Conservation (phyloP, 768 basidiomycete genomes). For the Lactifluus hygrophoroides region DNA sequence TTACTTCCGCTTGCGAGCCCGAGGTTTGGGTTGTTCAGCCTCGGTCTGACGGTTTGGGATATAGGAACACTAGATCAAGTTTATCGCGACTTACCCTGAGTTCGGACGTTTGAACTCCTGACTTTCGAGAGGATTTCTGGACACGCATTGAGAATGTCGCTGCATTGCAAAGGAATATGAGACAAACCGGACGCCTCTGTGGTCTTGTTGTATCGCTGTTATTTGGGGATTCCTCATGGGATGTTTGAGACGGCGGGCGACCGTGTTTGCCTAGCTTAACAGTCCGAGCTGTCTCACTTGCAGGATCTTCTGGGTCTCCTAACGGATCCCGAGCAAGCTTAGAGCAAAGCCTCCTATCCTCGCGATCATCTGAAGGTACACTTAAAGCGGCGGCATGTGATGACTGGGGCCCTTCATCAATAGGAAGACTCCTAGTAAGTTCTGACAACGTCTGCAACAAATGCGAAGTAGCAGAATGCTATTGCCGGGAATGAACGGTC, state of each 20-base stretch:
- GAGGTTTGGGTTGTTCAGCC: slow-evolving; percentile 12
- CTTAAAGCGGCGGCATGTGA: neutral
- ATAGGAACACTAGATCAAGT: neutral
- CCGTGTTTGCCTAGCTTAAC: slow-evolving; percentile 2
- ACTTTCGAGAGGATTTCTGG: slow-evolving; percentile 8
- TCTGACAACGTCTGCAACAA: neutral
- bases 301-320: neutral
- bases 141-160: neutral
- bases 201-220: slow-evolving; percentile 1
- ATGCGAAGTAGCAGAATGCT: neutral
- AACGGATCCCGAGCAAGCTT: neutral
- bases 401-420: neutral
- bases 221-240: slow-evolving; percentile 23
- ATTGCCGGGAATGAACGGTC: too few relatives aligned
- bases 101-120: slow-evolving; percentile 4
- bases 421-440: neutral
- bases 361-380: neutral
- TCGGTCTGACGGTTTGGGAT: neutral
- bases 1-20: slow-evolving; percentile 13
- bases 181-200: slow-evolving; percentile 10
- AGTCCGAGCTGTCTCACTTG: neutral
- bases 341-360: neutral
- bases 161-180: neutral
- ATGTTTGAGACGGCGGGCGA: slow-evolving; percentile 27
- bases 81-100: slow-evolving; percentile 3